These are phyloP conservation scores for Arthrobotrys pseudoclavata DNA, from an alignment of 2,329 filamentous ascomycete genomes.

Conservation along the genomic window DNA sequence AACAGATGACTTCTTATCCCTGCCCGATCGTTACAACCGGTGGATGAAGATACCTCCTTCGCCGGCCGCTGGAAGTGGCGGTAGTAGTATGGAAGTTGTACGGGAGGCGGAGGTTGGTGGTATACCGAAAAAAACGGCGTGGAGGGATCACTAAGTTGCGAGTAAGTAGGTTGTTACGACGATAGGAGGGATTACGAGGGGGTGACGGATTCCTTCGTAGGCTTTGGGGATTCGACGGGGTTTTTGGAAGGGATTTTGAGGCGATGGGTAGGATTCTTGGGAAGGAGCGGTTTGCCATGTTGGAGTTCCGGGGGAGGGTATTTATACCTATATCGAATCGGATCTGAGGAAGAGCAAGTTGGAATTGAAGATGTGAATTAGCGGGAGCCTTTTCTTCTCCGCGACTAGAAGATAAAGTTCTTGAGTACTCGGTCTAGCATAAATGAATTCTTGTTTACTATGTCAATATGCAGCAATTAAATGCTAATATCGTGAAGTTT, in stretches of 20 bases:
- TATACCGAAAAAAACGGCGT: not conserved
- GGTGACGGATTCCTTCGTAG: conserved; percentile 46
- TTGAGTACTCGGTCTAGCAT: not conserved
- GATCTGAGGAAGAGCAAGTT: not conserved
- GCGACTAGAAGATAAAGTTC: not conserved
- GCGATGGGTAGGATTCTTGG: not conserved
- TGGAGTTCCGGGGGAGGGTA: no score
- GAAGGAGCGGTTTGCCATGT: no score
- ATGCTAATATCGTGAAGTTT: not conserved
- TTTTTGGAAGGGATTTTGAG: conserved; percentile 6
- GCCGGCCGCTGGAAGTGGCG: no score
- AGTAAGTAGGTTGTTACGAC: conserved; percentile 36
- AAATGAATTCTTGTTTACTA: no score
- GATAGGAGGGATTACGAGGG: conserved; percentile 46
- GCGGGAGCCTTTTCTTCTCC: not conserved
- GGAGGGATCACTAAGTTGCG: conserved; percentile 16
- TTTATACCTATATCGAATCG: no score
- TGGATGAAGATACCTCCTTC: conserved; percentile 7
- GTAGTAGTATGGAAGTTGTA: not conserved
- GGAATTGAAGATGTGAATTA: not conserved
- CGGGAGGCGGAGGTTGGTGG: not conserved
- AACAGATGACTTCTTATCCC: not conserved
- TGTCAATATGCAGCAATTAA: not conserved
- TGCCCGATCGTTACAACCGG: not conserved
- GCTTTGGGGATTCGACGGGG: conserved; percentile 40